A percentile compares a stretch with the other conserved stretches of the same genome.
phyloP scores from a whole-genome alignment of 163 green algal genomes.

The Chlorella variabilis region DNA sequence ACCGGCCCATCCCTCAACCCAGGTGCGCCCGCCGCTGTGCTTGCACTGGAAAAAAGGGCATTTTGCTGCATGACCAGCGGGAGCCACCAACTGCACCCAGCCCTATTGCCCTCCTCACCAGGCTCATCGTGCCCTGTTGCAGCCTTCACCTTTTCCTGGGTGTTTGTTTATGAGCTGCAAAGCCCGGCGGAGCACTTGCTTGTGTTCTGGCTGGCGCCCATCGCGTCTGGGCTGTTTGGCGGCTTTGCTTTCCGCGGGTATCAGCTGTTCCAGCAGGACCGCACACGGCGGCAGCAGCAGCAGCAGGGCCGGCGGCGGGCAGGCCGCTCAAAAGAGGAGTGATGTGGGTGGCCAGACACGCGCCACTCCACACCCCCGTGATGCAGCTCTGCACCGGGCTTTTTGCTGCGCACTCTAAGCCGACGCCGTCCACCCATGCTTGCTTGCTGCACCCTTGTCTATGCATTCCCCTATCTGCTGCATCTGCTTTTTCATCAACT shows the following conservation, averaged over 20 bases:
- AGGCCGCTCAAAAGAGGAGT: slow-evolving; percentile 1
- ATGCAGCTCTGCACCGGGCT: too few relatives aligned
- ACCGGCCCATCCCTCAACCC: slow-evolving; percentile 38
- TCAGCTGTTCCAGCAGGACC: not conserved
- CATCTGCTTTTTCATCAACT: too few relatives aligned
- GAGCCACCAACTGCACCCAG: too few relatives aligned
- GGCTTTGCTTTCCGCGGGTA: slow-evolving; percentile 29
- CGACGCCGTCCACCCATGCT: too few relatives aligned
- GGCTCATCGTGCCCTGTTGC: not conserved
- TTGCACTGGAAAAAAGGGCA: too few relatives aligned
- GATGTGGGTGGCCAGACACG: too few relatives aligned
- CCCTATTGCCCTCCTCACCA: too few relatives aligned
- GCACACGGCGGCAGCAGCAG: not conserved
- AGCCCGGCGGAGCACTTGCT: not conserved
- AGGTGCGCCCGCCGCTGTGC: not conserved
- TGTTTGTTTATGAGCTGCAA: slow-evolving; percentile 2
- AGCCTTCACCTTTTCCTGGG: slow-evolving; percentile 33
- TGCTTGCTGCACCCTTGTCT: too few relatives aligned
- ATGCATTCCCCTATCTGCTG: too few relatives aligned
- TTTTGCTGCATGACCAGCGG: too few relatives aligned
- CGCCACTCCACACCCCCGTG: too few relatives aligned
- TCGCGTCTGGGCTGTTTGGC: slow-evolving; percentile 27
- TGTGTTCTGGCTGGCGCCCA: slow-evolving; percentile 31
- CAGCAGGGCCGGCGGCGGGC: not conserved
- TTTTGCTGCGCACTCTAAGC: too few relatives aligned